Percentiles rank a stretch among this genome's conserved stretches.
Conservation (phyloP, 192 early-diverging fungal genomes). For the Rhizoclosmatium sp. region DNA sequence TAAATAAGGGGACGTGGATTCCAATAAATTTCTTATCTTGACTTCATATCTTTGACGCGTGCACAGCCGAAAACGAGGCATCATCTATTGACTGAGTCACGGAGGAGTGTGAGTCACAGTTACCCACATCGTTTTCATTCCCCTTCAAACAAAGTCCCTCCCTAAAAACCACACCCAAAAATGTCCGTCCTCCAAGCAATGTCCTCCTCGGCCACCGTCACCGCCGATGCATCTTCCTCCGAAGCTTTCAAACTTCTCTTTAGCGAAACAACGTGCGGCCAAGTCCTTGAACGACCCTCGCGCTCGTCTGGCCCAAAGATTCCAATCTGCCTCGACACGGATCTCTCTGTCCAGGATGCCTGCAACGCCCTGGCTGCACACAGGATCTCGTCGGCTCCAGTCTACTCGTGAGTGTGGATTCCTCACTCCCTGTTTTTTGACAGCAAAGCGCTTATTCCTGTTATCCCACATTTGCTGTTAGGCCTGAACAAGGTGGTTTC, state of each 20-base stretch:
- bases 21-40: too few species aligned
- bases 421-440: neutral
- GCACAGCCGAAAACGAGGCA: neutral
- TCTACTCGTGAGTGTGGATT: slow-evolving; percentile 39
- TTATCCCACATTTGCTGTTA: neutral
- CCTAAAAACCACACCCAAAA: neutral
- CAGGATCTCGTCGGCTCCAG: slow-evolving; percentile 57
- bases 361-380: slow-evolving; percentile 56
- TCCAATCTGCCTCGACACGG: slow-evolving; percentile 55
- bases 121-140: too few species aligned
- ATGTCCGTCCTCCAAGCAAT: neutral
- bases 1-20: too few species aligned
- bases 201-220: neutral
- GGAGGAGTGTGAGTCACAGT: neutral
- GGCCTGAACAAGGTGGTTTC: slow-evolving; percentile 48
- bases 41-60: neutral
- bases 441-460: neutral
- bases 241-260: slow-evolving; percentile 14
- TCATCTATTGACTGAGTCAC: neutral
- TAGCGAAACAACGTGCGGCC: slow-evolving; percentile 13
- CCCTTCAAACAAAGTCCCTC: neutral
- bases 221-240: neutral
- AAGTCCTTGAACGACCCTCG: neutral
- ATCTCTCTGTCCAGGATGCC: slow-evolving; percentile 57
- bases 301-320: slow-evolving; percentile 20